These are phyloP conservation scores for Macadamia integrifolia DNA, from an alignment of 164 flowering plant species.

Conservation along the genomic window DNA sequence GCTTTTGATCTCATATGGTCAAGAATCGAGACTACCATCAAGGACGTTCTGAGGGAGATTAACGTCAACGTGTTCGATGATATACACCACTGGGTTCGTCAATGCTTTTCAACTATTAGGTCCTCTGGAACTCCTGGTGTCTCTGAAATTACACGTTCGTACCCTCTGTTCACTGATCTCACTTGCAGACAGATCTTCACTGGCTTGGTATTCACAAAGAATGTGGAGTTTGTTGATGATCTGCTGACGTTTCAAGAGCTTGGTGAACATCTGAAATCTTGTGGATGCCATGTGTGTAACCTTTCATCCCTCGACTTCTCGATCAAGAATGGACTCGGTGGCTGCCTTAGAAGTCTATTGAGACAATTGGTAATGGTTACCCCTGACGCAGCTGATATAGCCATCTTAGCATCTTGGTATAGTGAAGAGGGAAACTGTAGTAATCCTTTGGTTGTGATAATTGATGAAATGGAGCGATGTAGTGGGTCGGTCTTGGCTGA, in stretches of 20 bases:
- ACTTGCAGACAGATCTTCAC: slow-evolving; percentile 46
- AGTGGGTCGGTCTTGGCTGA: slow-evolving; percentile 64
- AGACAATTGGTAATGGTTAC: slow-evolving; percentile 50
- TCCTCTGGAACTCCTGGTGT: slow-evolving; percentile 24
- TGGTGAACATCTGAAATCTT: slow-evolving; percentile 51
- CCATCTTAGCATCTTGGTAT: slow-evolving; percentile 81
- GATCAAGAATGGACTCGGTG: slow-evolving; percentile 64
- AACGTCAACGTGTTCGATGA: slow-evolving; percentile 44
- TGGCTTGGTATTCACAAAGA: slow-evolving; percentile 65
- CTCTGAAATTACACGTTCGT: slow-evolving; percentile 31
- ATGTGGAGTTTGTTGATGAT: slow-evolving; percentile 93
- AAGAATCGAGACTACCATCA: slow-evolving; percentile 48
- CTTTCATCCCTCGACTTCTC: slow-evolving; percentile 72
- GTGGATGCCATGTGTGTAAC: slow-evolving; percentile 74
- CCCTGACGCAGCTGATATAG: slow-evolving; percentile 62
- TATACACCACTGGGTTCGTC: slow-evolving; percentile 55
- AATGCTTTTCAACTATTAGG: slow-evolving; percentile 49
- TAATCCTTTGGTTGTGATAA: slow-evolving; percentile 62
- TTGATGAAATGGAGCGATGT: slow-evolving; percentile 83
- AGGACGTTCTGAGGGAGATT: slow-evolving; percentile 55
- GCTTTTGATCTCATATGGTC: slow-evolving; percentile 67
- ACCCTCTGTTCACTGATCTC: slow-evolving; percentile 42
- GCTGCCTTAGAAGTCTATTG: slow-evolving; percentile 65
- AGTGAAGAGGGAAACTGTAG: slow-evolving; percentile 40
- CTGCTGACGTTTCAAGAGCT: slow-evolving; percentile 78